Percentiles rank a stretch among this genome's conserved stretches.
phyloP scores from a whole-genome alignment of 805 yeast species.

The Sugiyamaella lignohabitans region DNA sequence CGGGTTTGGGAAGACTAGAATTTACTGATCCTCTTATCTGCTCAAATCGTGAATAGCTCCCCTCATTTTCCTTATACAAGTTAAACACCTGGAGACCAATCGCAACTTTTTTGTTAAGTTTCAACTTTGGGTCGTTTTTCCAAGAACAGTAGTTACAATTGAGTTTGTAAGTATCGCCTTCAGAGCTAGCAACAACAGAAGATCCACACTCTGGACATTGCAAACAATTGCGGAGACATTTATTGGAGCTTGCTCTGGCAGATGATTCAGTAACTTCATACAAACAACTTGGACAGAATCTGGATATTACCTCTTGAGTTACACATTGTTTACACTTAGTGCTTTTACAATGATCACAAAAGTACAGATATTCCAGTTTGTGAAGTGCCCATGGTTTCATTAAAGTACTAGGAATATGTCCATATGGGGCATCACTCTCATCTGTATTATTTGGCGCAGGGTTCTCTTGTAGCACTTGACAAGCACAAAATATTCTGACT shows the following conservation, averaged over 20 bases:
- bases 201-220: constrained; percentile 31
- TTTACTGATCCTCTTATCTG: neutral
- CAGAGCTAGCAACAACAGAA: constrained; percentile 8
- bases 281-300: constrained; percentile 34
- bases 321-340: constrained; percentile 34
- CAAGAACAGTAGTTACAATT: constrained; percentile 25
- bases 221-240: constrained; percentile 33
- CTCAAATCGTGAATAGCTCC: constrained; percentile 3
- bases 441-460: no score
- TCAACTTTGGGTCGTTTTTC: constrained; percentile 6
- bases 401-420: constrained; percentile 20
- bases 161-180: constrained; percentile 11
- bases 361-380: constrained; percentile 29
- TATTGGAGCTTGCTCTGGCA: constrained; percentile 23
- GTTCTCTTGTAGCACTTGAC: no score
- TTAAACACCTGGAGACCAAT: constrained; percentile 12
- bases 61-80: neutral
- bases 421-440: neutral
- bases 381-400: constrained; percentile 21
- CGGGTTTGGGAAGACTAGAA: neutral
- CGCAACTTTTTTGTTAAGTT: constrained; percentile 14
- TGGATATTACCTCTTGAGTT: constrained; percentile 29
- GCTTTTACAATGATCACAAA: constrained; percentile 32
- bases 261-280: constrained; percentile 26
- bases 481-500: neutral